Conservation (phyloP, 2,329 filamentous ascomycete genomes). For the Apiospora rasikravindrae region DNA sequence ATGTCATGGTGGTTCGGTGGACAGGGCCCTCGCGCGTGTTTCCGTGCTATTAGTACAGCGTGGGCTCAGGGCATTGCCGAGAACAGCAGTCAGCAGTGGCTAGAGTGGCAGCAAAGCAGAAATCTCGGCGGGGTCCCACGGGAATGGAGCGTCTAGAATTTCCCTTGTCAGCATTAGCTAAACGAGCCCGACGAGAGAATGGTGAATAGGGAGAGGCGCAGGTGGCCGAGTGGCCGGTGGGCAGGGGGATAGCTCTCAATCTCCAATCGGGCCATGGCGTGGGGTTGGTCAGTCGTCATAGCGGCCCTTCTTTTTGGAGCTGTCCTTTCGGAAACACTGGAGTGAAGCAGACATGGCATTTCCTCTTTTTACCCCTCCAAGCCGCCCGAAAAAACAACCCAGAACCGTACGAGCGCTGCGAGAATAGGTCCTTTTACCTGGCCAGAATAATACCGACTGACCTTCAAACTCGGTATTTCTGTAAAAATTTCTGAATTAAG, state of each 20-base stretch:
- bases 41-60: not conserved
- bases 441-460: slow-evolving; percentile 9
- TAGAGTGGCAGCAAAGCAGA: not conserved
- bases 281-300: slow-evolving; percentile 9
- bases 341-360: slow-evolving; percentile 2
- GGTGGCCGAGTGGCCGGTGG: not conserved
- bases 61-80: slow-evolving; percentile 7
- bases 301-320: slow-evolving; percentile 15
- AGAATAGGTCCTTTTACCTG: slow-evolving; percentile 14
- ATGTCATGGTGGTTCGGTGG: slow-evolving; percentile 12
- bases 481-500: not conserved
- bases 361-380: slow-evolving; percentile 17
- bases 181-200: not conserved
- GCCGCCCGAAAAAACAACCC: slow-evolving; percentile 1
- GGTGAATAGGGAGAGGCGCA: not conserved
- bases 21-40: not conserved
- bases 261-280: not conserved
- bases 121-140: slow-evolving; percentile 10
- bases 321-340: slow-evolving; percentile 2
- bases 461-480: not conserved
- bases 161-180: not conserved
- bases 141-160: slow-evolving; percentile 12
- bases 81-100: not conserved
- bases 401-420: slow-evolving; percentile 11
- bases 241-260: not conserved